Base-by-base conservation (phyloP, 2,329 filamentous ascomycete genomes). In the Stachybotrys chartarum region DNA sequence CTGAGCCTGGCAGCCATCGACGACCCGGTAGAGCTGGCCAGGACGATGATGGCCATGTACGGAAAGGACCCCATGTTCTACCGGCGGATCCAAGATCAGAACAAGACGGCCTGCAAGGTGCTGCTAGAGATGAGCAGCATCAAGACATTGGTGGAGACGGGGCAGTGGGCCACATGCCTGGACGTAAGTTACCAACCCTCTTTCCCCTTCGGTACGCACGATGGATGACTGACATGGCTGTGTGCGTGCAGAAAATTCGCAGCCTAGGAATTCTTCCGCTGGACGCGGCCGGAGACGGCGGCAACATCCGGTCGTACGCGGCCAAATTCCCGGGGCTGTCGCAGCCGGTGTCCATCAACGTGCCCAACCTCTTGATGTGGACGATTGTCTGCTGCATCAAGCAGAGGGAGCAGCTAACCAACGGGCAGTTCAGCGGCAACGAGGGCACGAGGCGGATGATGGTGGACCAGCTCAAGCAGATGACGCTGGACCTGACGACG, bases 281-380 rank as follows among this genome's bases (percentile, higher is more conserved):
- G 50, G 79, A 85, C 52, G 87, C 90, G 16, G 75, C 76, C 30
- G 90, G 90, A 64, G 87, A 93, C 65, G 84, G 94, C 56, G 82
- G 84, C 64, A 81, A 79, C 51, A 93, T 99, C 72, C 90, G 94
- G 59, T 81, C 81, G 60, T 86, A 86, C 58, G 91, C 93, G 1
- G 85, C 90, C 64, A 87, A 86, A 58, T 97, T 99, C 74, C 83
- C 90, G 16, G 79, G 81, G 1, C 81, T 96, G 46, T 83, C 91
- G 5, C 84, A 90, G 61, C 84, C 91, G 7, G 88, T 99, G 46
- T 87, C 92, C 3, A 86, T 90, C 68, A 96, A 94, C 66, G 86
- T 97, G 63, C 93, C 93, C 17, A 91, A 93, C 70, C 79, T 97
- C 59, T 81, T 99, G 59, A 87, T 96, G 75, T 97, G 94, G 94